Percentiles rank a stretch among this genome's conserved stretches.
Conservation (phyloP, 1,284 basidiomycete species). For the Flammula alnicola region DNA sequence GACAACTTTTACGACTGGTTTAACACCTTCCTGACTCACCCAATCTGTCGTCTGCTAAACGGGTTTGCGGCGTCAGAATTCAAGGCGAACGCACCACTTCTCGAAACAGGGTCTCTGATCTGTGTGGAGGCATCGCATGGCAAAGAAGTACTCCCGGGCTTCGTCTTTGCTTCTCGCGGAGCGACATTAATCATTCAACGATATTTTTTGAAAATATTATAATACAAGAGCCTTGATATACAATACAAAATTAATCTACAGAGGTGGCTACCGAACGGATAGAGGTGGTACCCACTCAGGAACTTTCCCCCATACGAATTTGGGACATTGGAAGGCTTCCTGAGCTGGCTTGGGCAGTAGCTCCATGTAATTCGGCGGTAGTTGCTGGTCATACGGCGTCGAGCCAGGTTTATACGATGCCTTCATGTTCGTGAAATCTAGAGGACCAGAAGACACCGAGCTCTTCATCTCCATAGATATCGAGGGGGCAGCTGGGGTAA, state of each 20-base stretch:
- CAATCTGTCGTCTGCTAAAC: slow-evolving; percentile 6
- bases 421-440: slow-evolving; percentile 49
- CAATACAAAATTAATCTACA: not conserved
- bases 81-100: not conserved
- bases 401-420: slow-evolving; percentile 47
- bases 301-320: slow-evolving; percentile 75
- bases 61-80: slow-evolving; percentile 6
- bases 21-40: not conserved
- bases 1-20: not conserved
- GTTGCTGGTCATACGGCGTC: slow-evolving; percentile 59
- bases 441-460: slow-evolving; percentile 22
- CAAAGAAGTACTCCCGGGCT: no score
- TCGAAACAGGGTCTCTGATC: not conserved
- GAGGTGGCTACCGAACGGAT: slow-evolving; percentile 36
- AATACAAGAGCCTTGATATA: no score
- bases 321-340: slow-evolving; percentile 62
- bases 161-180: no score
- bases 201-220: no score
- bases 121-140: no score
- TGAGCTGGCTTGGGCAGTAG: slow-evolving; percentile 55
- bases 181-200: no score
- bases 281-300: slow-evolving; percentile 81
- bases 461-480: slow-evolving; percentile 12
- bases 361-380: slow-evolving; percentile 63
- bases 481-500: slow-evolving; percentile 15